Evolutionary conservation across 2,329 filamentous ascomycete genomes (phyloP), one percentile per base, ranked within the genome.

Genomic region (Fusarium longipes): DNA sequence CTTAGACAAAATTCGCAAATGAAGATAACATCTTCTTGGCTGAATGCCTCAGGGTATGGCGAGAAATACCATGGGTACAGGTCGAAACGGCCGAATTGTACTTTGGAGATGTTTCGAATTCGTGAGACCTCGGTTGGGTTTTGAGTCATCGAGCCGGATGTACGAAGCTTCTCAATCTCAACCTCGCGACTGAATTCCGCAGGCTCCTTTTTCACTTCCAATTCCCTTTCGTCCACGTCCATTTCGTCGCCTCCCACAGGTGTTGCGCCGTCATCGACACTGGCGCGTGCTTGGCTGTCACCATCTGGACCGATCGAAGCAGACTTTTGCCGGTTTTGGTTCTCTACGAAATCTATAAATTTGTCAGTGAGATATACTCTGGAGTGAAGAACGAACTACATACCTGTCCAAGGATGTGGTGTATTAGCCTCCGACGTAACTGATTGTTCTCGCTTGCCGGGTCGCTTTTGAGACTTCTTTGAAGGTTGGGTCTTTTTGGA

Each of bases 61-160:
- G 93, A 97, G 81, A 99, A 99, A 79, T 99, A 99, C 96, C 96
- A 99, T 1, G 96, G 96, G 77, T 97, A 96, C 40, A 99, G 87
- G 73, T 97, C 93, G 76, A 89, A 91, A 71, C 90, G 89, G 42
- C 96, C 96, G 84, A 99, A 98, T 77, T 98, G 95, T 5, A 99
- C 90, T 70, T 91, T 94, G 54, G 92, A 93, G 69, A 99, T 89
- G 76, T 99, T 99, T 74, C 96, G 91, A 55, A 99, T 97, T 52
- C 96, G 91, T 24, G 95, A 95, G 63, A 99, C 93, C 76, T 99
- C 96, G 14, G 95, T 93, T 57, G 97, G 96, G 70, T 98, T 98
- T 77, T 99, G 96, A 12, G 96, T 99, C 96, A 99, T 98, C 63
- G 93, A 97, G 30, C 96, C 96, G 24, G 93, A 92, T 5, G 93